Conservation (phyloP, 306 rosid genomes). For the Cucurbita maxima region DNA sequence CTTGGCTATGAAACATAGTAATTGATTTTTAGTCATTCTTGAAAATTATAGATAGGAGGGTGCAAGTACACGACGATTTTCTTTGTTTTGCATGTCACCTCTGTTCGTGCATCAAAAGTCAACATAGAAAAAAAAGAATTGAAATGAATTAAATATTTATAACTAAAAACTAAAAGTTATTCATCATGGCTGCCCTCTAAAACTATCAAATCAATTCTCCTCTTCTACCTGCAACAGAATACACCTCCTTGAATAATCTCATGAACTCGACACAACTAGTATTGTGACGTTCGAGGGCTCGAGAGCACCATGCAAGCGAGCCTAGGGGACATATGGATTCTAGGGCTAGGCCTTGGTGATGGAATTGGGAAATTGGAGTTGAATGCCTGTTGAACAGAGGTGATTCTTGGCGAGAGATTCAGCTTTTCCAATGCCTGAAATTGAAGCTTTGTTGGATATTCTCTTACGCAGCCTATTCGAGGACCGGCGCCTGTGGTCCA, state of each 20-base stretch:
- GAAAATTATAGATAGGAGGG: too few species aligned
- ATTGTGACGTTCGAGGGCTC: slow-evolving; percentile 23
- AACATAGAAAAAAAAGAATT: not conserved
- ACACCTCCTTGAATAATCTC: not conserved
- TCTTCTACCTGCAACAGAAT: not conserved
- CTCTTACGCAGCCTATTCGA: slow-evolving; percentile 48
- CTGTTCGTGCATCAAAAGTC: too few species aligned
- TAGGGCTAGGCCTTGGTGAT: slow-evolving; percentile 63
- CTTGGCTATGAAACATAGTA: not conserved
- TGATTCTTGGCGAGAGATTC: slow-evolving; percentile 42
- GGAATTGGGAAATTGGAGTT: slow-evolving; percentile 34
- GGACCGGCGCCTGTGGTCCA: slow-evolving; percentile 55
- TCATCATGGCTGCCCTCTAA: not conserved
- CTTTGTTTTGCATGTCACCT: too few species aligned
- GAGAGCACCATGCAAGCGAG: slow-evolving; percentile 41
- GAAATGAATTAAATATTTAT: not conserved
- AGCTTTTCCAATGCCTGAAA: slow-evolving; percentile 58
- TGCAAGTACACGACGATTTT: too few species aligned
- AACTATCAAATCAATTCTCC: not conserved
- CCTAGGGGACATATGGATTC: slow-evolving; percentile 50
- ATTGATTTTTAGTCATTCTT: not conserved
- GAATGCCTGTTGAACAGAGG: not conserved
- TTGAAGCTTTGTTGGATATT: slow-evolving; percentile 57
- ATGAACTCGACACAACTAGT: not conserved
- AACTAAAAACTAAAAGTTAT: not conserved